Conservation (phyloP, 139 green algal species). For the Tetradesmus lagerheimii region DNA sequence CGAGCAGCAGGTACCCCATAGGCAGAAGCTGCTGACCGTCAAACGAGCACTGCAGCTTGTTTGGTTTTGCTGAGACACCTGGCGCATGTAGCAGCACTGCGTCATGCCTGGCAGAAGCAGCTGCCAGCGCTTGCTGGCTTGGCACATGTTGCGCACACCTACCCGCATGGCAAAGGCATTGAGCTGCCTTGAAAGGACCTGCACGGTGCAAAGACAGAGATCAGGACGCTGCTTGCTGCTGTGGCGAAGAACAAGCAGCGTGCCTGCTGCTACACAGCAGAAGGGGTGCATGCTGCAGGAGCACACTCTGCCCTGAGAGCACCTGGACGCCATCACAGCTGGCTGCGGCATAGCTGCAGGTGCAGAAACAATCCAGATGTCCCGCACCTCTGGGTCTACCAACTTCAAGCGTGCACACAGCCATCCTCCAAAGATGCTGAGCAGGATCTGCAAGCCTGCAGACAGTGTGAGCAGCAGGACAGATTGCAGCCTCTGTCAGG, state of each 20-base stretch:
- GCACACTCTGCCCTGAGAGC: not conserved
- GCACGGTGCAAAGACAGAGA: not conserved
- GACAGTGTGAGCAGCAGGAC: too few relatives aligned
- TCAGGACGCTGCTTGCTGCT: too few relatives aligned
- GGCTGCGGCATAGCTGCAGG: not conserved
- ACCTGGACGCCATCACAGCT: not conserved
- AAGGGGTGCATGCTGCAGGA: not conserved
- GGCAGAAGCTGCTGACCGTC: too few relatives aligned
- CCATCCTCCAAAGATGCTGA: constrained; percentile 47
- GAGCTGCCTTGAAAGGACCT: constrained; percentile 9
- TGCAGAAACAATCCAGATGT: constrained; percentile 24
- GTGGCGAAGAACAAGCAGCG: too few relatives aligned
- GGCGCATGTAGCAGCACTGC: too few relatives aligned
- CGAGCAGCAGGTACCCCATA: too few relatives aligned
- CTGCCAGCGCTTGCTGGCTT: not conserved
- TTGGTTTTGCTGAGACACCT: too few relatives aligned
- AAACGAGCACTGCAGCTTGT: too few relatives aligned
- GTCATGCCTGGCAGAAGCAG: too few relatives aligned
- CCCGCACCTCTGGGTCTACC: constrained; percentile 38
- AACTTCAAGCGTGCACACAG: constrained; percentile 36
- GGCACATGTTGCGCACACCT: not conserved
- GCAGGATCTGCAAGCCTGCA: constrained; percentile 52
- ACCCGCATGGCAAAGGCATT: constrained; percentile 42
- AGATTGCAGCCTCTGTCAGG: not conserved
- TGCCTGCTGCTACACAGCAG: too few relatives aligned